phyloP scores from a whole-genome alignment of 139 green algal genomes.

The Pycnococcus provasolii region DNA sequence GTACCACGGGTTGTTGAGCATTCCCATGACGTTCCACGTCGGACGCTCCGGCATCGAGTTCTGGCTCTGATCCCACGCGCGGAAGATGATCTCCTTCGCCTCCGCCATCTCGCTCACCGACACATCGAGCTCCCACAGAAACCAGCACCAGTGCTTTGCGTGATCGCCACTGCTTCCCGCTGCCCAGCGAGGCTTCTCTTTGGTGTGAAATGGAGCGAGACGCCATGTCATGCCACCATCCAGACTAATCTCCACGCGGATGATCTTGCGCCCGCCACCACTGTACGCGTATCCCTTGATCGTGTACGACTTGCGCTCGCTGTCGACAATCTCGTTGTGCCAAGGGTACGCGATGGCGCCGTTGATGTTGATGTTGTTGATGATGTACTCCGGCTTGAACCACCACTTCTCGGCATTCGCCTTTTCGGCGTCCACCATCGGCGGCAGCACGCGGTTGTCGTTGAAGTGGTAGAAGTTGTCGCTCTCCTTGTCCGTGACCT shows the following conservation, averaged over 20 bases:
- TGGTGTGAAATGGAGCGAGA: no score
- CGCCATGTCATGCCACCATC: constrained; percentile 61
- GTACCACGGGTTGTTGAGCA: constrained; percentile 97
- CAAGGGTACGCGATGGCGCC: constrained; percentile 35
- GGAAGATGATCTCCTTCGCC: constrained; percentile 15
- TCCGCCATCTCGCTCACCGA: constrained; percentile 46
- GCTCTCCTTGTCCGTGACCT: constrained; percentile 54
- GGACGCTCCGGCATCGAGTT: constrained; percentile 55
- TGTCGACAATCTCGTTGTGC: constrained; percentile 13
- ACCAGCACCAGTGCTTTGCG: constrained; percentile 54
- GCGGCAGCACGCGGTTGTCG: constrained; percentile 93
- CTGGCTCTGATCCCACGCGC: constrained; percentile 66
- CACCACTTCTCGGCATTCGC: constrained; percentile 80
- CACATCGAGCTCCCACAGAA: constrained; percentile 60
- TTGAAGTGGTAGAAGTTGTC: constrained; percentile 95
- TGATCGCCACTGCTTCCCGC: constrained; percentile 2
- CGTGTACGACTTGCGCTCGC: constrained; percentile 27
- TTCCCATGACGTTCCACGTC: constrained; percentile 96
- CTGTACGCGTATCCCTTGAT: constrained; percentile 42
- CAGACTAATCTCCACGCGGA: constrained; percentile 80
- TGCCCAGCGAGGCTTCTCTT: background rate
- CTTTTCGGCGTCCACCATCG: constrained; percentile 74
- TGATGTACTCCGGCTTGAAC: constrained; percentile 93
- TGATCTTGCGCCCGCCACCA: constrained; percentile 77
- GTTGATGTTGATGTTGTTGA: background rate